Evolutionary conservation across 371 early-diverging fungal genomes (phyloP), one percentile per base, ranked within the genome.

Genomic region (Haplosporangium sp.): DNA sequence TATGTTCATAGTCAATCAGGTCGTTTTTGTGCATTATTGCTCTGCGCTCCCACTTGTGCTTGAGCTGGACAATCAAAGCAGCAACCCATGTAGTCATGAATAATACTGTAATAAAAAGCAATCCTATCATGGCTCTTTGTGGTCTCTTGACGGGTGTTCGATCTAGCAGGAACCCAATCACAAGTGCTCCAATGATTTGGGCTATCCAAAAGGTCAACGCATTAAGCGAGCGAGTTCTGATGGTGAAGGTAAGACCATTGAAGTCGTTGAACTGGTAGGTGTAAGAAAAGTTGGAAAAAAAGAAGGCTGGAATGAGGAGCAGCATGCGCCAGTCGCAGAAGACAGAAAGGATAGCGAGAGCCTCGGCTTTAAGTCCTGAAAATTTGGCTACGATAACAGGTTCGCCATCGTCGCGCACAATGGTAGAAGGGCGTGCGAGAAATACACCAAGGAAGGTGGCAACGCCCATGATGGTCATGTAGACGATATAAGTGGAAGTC

Each of bases 271-370:
- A 90, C 74, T 93, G 93, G 74, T 93, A 94, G 8, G 92, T 87
- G 81, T 93, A 94, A 72, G 92, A 94, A 84, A 90, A 93, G 72
- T 94, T 94, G 63, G 93, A 92, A 35, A 92, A 87, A 65, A 93
- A 85, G 76, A 91, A 93, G 67, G 92, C 85, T 7, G 94, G 94
- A 19, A 91, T 74, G 44, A 94, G 75, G 44, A 85, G 71, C 1
- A 90, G 72, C 84, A 93, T 87, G 48, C 86, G 86, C 87, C 89
- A 89, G 72, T 94, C 90, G 60, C 83, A 82, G 86, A 93, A 94
- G 42, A 93, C 88, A 59, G 85, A 84, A 27, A 91, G 53, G 37
- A 92, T 87, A 35, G 88, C 88, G 11, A 87, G 69, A 4, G 86
- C 70, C 71, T 94, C 94, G 20, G 82, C 71, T 34, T 75, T 84